A percentile compares a stretch with the other conserved stretches of the same genome.
Evolutionary conservation across 2,329 filamentous ascomycete species (phyloP).

Genomic region (Xylariales sp.): DNA sequence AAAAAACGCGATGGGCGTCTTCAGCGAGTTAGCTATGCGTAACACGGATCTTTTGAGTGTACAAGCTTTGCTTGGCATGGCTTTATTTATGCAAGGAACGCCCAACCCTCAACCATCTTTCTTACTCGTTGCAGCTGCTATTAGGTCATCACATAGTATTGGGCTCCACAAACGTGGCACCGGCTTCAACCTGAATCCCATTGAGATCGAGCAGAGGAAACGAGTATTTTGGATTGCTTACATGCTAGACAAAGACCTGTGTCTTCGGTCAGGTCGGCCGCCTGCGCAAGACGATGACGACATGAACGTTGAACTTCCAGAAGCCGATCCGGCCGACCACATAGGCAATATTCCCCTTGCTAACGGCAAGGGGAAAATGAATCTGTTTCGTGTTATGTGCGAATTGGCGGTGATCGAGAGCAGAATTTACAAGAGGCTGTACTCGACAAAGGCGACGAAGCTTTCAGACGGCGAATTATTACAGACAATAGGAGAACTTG

Average conservation of each 20-base stretch:
- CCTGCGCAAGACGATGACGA: conserved; percentile 73
- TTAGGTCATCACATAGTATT: conserved; percentile 91
- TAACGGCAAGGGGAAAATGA: conserved; percentile 91
- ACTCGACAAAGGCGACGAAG: conserved; percentile 91
- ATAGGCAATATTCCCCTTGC: conserved; percentile 93
- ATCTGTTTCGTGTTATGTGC: conserved; percentile 92
- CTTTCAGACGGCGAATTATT: conserved; percentile 92
- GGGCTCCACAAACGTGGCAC: conserved; percentile 93
- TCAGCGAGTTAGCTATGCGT: conserved; percentile 92
- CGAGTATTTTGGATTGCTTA: conserved; percentile 75
- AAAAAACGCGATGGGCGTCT: conserved; percentile 95
- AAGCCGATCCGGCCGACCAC: conserved; percentile 89
- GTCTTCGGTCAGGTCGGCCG: conserved; percentile 68
- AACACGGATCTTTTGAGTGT: conserved; percentile 96
- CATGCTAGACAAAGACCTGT: conserved; percentile 73
- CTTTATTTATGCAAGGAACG: conserved; percentile 93
- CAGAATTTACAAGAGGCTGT: conserved; percentile 91
- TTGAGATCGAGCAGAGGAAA: conserved; percentile 90
- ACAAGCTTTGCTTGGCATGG: conserved; percentile 92
- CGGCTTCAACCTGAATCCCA: conserved; percentile 90
- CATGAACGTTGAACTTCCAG: conserved; percentile 96
- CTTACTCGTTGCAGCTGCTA: conserved; percentile 89
- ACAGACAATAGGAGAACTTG: conserved; percentile 94
- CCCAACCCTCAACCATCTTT: conserved; percentile 96
- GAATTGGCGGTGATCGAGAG: conserved; percentile 92